These are phyloP conservation scores for Metarhizium anisopliae DNA, from an alignment of 2,329 filamentous ascomycete genomes.

Conservation along the genomic window DNA sequence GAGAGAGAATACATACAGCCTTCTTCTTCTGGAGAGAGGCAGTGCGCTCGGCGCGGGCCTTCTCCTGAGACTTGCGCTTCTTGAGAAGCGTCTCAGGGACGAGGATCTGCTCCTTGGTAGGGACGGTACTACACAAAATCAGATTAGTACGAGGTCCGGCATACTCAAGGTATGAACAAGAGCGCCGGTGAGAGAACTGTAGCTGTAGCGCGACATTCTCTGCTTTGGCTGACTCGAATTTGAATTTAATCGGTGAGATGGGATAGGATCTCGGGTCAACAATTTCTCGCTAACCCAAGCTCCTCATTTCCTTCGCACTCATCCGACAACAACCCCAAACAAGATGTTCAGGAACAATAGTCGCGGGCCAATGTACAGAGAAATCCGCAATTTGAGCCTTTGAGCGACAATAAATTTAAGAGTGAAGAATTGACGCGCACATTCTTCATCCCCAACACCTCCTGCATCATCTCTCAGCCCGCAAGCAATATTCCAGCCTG, in stretches of 20 bases:
- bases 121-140: constrained; percentile 63
- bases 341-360: constrained; percentile 28
- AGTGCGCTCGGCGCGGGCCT: constrained; percentile 84
- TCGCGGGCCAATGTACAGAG: constrained; percentile 18
- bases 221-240: constrained; percentile 75
- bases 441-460: constrained; percentile 74
- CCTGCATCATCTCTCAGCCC: constrained; percentile 49
- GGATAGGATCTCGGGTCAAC: constrained; percentile 1
- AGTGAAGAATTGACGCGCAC: constrained; percentile 46
- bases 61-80: constrained; percentile 99
- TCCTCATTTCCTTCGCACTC: constrained; percentile 33
- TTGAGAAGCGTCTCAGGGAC: constrained; percentile 99
- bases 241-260: constrained; percentile 71
- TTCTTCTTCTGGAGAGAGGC: constrained; percentile 79
- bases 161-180: constrained; percentile 50
- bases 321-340: constrained; percentile 67
- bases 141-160: constrained; percentile 75
- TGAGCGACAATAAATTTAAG: constrained; percentile 64
- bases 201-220: constrained; percentile 88
- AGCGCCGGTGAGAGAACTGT: constrained; percentile 90
- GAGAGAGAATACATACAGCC: constrained; percentile 60
- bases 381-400: constrained; percentile 12
- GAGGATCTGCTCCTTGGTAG: constrained; percentile 90
- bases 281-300: background rate
- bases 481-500: constrained; percentile 38